Percentiles rank a stretch among this genome's conserved stretches.
phyloP scores from a whole-genome alignment of 805 yeast genomes.

The Candida chauliodis region DNA sequence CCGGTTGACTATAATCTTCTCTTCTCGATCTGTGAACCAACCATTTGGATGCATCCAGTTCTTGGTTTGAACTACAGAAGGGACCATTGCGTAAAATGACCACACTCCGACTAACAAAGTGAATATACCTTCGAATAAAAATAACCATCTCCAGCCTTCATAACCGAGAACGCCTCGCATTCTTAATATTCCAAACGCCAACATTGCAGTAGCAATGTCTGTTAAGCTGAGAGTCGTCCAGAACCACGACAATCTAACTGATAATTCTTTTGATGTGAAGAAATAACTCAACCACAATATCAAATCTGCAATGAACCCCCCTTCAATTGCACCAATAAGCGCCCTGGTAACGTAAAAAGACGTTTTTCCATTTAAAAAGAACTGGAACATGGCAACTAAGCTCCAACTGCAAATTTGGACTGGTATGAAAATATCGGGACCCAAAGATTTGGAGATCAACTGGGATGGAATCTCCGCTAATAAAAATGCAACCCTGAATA shows the following conservation, averaged over 20 bases:
- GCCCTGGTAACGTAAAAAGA: constrained; percentile 49
- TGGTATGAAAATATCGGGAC: constrained; percentile 64
- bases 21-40: constrained; percentile 48
- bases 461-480: constrained; percentile 64
- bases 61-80: constrained; percentile 50
- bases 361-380: constrained; percentile 22
- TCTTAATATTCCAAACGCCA: constrained; percentile 51
- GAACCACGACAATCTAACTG: constrained; percentile 51
- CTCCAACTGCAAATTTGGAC: constrained; percentile 57
- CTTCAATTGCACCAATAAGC: constrained; percentile 56
- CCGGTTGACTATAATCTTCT: constrained; percentile 54
- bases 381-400: constrained; percentile 50
- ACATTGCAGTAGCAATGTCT: constrained; percentile 25
- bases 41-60: constrained; percentile 46
- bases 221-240: constrained; percentile 27
- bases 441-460: constrained; percentile 57
- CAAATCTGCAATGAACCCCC: constrained; percentile 67
- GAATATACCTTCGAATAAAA: constrained; percentile 56
- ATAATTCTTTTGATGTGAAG: constrained; percentile 55
- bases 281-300: constrained; percentile 65
- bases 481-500: constrained; percentile 50
- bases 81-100: constrained; percentile 46
- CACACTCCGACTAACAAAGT: constrained; percentile 50
- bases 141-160: constrained; percentile 63
- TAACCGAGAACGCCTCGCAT: constrained; percentile 43